Evolutionary conservation across 371 early-diverging fungal species (phyloP).

Genomic region (Actinomortierella ambigua): DNA sequence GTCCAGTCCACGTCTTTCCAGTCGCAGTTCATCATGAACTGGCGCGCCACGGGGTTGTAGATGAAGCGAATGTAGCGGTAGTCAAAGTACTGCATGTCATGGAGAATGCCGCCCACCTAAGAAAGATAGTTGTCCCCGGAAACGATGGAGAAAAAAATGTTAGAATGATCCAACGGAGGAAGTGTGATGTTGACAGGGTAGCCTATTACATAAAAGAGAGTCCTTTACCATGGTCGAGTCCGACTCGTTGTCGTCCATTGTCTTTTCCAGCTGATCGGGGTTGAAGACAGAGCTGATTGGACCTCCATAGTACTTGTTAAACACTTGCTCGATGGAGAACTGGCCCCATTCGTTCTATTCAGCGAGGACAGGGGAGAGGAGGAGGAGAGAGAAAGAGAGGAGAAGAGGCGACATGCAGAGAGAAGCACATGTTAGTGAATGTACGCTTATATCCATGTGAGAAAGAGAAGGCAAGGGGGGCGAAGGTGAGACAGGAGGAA

Average conservation of each 20-base stretch:
- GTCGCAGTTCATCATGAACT: conserved; percentile 74
- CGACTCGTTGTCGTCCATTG: conserved; percentile 31
- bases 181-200: too few relatives aligned
- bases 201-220: not conserved
- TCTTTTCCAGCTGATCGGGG: conserved; percentile 47
- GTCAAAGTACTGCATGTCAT: conserved; percentile 65
- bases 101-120: conserved; percentile 21
- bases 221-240: conserved; percentile 41
- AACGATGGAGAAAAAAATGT: conserved; percentile 91
- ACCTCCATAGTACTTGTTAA: conserved; percentile 68
- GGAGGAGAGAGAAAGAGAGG: not conserved
- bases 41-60: conserved; percentile 75
- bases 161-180: too few relatives aligned
- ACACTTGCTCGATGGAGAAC: conserved; percentile 57
- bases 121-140: conserved; percentile 46
- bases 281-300: conserved; percentile 73
- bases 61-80: conserved; percentile 87
- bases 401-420: not conserved
- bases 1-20: conserved; percentile 83
- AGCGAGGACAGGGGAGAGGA: not conserved
- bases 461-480: not conserved
- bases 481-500: too few relatives aligned
- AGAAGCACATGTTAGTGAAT: not conserved
- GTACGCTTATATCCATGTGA: not conserved
- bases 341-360: conserved; percentile 78